A percentile compares a stretch with the other conserved stretches of the same genome.
phyloP scores from a whole-genome alignment of 2,329 filamentous ascomycete genomes.

The Cladosporium halotolerans region DNA sequence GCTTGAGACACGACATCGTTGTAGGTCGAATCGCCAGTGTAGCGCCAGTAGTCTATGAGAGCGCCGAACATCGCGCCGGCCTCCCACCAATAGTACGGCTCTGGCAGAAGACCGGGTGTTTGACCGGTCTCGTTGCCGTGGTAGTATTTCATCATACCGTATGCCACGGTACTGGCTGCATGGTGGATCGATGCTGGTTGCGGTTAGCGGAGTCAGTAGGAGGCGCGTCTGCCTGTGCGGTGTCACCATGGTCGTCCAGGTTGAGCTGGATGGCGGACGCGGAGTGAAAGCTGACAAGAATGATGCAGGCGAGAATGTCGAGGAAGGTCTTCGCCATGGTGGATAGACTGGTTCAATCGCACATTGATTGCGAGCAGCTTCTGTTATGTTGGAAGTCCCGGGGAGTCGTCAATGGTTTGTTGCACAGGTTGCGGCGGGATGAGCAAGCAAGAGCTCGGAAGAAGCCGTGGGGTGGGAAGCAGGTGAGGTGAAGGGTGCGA shows the following conservation, averaged over 20 bases:
- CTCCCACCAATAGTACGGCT: slow-evolving; percentile 64
- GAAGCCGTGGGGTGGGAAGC: too few species aligned
- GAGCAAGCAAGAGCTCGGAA: background rate
- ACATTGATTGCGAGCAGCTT: too few species aligned
- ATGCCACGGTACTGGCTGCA: slow-evolving; percentile 38
- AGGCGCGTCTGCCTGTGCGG: background rate
- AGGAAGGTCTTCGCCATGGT: background rate
- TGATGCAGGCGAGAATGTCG: background rate
- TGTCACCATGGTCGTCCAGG: slow-evolving; percentile 1
- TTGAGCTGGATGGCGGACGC: slow-evolving; percentile 3
- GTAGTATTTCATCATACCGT: slow-evolving; percentile 49
- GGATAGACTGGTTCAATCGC: background rate
- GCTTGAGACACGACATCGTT: slow-evolving; percentile 53
- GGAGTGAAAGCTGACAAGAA: background rate
- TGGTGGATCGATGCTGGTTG: slow-evolving; percentile 36
- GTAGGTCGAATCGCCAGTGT: slow-evolving; percentile 59
- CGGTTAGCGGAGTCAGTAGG: background rate
- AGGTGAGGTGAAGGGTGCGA: background rate
- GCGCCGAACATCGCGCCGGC: slow-evolving; percentile 57
- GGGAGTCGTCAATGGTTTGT: too few species aligned
- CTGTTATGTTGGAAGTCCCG: too few species aligned
- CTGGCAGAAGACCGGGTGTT: slow-evolving; percentile 51
- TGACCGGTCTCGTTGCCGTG: slow-evolving; percentile 46
- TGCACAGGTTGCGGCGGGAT: too few species aligned
- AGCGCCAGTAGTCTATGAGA: slow-evolving; percentile 64